These are phyloP conservation scores for Saksenaea vasiformis DNA, from an alignment of 371 early-diverging fungal genomes.

Conservation along the genomic window DNA sequence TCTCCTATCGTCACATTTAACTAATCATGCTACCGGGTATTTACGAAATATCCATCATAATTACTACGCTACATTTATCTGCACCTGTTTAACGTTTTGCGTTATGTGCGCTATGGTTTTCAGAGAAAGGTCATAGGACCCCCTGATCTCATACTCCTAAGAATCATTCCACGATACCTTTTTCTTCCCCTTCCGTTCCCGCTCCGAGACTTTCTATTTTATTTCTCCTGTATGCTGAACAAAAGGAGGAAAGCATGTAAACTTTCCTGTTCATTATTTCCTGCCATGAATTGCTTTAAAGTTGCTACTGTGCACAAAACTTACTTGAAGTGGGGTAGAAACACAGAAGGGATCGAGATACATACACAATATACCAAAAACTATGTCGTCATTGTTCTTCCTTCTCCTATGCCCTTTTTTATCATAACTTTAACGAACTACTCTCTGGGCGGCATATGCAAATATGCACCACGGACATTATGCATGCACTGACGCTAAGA, in stretches of 20 bases:
- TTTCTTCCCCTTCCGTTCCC: conserved; percentile 4
- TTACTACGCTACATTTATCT: too few species aligned
- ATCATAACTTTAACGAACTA: not conserved
- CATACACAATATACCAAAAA: not conserved
- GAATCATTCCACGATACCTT: not conserved
- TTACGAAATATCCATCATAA: too few species aligned
- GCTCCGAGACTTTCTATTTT: not conserved
- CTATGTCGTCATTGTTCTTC: not conserved
- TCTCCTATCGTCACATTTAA: too few species aligned
- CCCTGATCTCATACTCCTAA: conserved; percentile 1
- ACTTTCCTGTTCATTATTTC: not conserved
- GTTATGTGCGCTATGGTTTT: too few species aligned
- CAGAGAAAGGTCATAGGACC: not conserved
- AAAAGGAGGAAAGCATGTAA: conserved; percentile 1
- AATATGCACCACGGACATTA: not conserved
- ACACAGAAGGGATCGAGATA: not conserved
- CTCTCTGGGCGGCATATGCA: not conserved
- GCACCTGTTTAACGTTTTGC: too few species aligned
- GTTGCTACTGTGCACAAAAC: not conserved
- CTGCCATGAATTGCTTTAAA: not conserved
- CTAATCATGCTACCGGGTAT: too few species aligned
- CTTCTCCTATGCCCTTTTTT: not conserved
- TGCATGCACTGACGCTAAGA: not conserved
- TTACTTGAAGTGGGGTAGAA: not conserved
- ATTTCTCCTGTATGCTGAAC: not conserved